Percentiles rank a stretch among this genome's conserved stretches.
Evolutionary conservation across 768 basidiomycete genomes (phyloP).

Genomic region (Boletellus sp.): DNA sequence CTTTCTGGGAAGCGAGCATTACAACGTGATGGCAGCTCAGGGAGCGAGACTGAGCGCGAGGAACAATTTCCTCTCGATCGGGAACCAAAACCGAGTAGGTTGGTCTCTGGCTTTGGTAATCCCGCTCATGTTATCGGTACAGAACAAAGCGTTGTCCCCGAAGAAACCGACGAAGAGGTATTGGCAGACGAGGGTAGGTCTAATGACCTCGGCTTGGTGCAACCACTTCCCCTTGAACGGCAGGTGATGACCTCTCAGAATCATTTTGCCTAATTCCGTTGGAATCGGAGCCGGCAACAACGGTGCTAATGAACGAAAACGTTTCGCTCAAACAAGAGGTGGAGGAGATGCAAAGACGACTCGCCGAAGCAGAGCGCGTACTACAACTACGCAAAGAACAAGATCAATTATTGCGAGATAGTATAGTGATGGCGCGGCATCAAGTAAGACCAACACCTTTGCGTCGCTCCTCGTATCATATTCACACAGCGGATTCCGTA

Average conservation of each 20-base stretch:
- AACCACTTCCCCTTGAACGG: conserved; percentile 4
- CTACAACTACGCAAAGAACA: conserved; percentile 73
- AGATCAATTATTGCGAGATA: conserved; percentile 74
- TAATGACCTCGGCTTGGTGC: neutral
- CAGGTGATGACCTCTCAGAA: conserved; percentile 70
- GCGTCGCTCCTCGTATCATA: neutral
- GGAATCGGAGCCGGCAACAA: conserved; percentile 48
- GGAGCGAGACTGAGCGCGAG: conserved; percentile 67
- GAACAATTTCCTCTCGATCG: conserved; percentile 48
- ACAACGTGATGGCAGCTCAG: conserved; percentile 49
- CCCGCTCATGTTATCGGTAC: conserved; percentile 8
- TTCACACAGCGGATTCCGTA: conserved; percentile 2
- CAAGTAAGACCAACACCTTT: conserved; percentile 44
- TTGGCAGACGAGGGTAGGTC: conserved; percentile 59
- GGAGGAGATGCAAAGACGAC: conserved; percentile 50
- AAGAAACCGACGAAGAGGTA: conserved; percentile 61
- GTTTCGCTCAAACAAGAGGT: conserved; percentile 56
- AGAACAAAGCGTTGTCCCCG: conserved; percentile 19
- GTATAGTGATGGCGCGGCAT: conserved; percentile 67
- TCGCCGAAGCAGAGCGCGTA: conserved; percentile 59
- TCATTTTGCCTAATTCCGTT: conserved; percentile 76
- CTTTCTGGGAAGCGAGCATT: conserved; percentile 22
- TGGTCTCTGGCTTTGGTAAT: neutral
- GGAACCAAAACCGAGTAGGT: conserved; percentile 21
- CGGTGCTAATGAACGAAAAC: conserved; percentile 65